A percentile compares a stretch with the other conserved stretches of the same genome.
Conservation (phyloP, 2,329 filamentous ascomycete genomes). For the Cladosporium halotolerans region DNA sequence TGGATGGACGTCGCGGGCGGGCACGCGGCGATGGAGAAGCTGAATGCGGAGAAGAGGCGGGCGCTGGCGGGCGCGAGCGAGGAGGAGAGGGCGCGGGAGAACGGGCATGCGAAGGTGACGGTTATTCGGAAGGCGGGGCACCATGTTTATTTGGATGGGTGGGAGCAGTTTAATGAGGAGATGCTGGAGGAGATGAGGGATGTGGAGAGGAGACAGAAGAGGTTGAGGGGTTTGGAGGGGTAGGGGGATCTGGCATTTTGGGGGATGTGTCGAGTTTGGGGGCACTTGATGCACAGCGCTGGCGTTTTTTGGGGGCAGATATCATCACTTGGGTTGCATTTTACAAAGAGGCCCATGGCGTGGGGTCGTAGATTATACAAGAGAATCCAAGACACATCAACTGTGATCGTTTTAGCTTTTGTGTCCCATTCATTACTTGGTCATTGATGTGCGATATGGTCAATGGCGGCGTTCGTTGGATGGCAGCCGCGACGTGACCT, state of each 20-base stretch:
- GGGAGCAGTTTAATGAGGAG: slow-evolving; percentile 62
- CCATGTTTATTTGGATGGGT: slow-evolving; percentile 65
- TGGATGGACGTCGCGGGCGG: slow-evolving; percentile 97
- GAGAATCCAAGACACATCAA: too few species aligned
- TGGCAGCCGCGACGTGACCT: too few species aligned
- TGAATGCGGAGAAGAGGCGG: slow-evolving; percentile 60
- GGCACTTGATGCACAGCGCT: background rate
- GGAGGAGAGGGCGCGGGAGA: slow-evolving; percentile 65
- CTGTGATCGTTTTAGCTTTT: too few species aligned
- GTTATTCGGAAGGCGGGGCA: slow-evolving; percentile 68
- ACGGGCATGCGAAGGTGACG: slow-evolving; percentile 74
- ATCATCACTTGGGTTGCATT: background rate
- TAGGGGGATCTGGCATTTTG: background rate
- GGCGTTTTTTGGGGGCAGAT: background rate
- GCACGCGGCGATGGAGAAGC: slow-evolving; percentile 68
- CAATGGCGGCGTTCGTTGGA: too few species aligned
- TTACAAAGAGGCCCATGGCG: background rate
- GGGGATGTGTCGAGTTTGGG: too few species aligned
- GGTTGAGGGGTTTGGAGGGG: slow-evolving; percentile 12
- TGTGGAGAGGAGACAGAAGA: slow-evolving; percentile 41
- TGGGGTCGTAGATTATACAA: background rate
- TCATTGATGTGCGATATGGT: too few species aligned
- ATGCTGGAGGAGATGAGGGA: slow-evolving; percentile 62
- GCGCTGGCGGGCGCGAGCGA: slow-evolving; percentile 56
- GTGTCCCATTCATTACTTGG: too few species aligned